Evolutionary conservation across 768 basidiomycete genomes (phyloP).

Genomic region (Mycena chlorophos): DNA sequence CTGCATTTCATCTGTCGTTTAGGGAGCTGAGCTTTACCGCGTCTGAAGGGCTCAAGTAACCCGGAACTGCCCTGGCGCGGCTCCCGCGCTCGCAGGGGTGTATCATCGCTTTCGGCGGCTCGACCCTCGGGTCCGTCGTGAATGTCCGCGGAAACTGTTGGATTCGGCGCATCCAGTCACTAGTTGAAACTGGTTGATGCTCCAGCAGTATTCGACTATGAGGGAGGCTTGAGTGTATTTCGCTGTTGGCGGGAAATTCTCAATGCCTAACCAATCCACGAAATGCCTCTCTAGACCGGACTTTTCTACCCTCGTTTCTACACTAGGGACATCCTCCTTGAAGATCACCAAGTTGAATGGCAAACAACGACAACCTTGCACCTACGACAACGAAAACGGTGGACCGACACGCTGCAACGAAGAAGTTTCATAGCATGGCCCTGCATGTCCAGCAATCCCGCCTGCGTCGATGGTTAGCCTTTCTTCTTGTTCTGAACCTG

Average conservation of each 20-base stretch:
- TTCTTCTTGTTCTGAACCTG: not conserved
- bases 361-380: too few relatives aligned
- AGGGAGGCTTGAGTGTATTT: not conserved
- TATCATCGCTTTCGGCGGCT: not conserved
- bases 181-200: not conserved
- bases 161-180: not conserved
- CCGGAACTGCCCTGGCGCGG: not conserved
- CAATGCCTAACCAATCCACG: not conserved
- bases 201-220: not conserved
- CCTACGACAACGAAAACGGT: too few relatives aligned
- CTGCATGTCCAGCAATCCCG: not conserved
- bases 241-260: not conserved
- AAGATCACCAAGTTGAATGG: too few relatives aligned
- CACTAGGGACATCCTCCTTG: not conserved
- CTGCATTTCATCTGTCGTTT: not conserved
- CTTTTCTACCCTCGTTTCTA: not conserved
- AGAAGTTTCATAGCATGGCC: not conserved
- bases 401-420: not conserved
- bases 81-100: not conserved
- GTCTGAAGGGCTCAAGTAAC: not conserved
- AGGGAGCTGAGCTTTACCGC: not conserved
- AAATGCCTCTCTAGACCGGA: not conserved
- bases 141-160: not conserved
- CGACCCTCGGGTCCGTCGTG: not conserved
- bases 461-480: not conserved